Evolutionary conservation across 2,329 filamentous ascomycete species (phyloP).

Genomic region (Hymenoscyphus repandus): DNA sequence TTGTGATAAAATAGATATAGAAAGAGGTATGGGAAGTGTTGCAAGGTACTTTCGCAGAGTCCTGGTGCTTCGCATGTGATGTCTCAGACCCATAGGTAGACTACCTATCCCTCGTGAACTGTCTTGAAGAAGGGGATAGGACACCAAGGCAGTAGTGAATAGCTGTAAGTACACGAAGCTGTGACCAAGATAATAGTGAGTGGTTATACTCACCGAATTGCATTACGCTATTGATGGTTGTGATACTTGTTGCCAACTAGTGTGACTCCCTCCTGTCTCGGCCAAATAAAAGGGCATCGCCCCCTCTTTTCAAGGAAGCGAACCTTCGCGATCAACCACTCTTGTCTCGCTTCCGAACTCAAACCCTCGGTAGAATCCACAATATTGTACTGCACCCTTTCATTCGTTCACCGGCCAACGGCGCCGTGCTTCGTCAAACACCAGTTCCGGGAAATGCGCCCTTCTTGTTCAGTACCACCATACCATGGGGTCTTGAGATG

Average conservation of each 20-base stretch:
- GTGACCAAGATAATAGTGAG: not conserved
- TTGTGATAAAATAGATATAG: too few relatives aligned
- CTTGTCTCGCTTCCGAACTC: not conserved
- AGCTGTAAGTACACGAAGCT: not conserved
- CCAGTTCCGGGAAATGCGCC: conserved; percentile 92
- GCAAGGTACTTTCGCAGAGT: too few relatives aligned
- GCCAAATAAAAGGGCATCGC: not conserved
- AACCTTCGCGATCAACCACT: not conserved
- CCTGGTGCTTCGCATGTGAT: too few relatives aligned
- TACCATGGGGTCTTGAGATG: conserved; percentile 83
- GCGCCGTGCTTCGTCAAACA: conserved; percentile 36
- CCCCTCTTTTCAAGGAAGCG: not conserved
- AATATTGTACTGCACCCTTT: not conserved
- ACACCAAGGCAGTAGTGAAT: too few relatives aligned
- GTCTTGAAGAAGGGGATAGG: too few relatives aligned
- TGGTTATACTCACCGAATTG: not conserved
- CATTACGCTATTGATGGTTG: not conserved
- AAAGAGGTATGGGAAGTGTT: too few relatives aligned
- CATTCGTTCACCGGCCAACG: conserved; percentile 6
- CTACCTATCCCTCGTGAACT: too few relatives aligned
- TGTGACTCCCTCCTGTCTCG: not conserved
- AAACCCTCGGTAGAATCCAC: not conserved
- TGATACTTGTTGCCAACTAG: not conserved
- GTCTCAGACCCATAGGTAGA: too few relatives aligned
- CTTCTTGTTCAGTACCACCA: conserved; percentile 87